phyloP scores from a whole-genome alignment of 2,329 filamentous ascomycete species.

The Colletotrichum agaves region DNA sequence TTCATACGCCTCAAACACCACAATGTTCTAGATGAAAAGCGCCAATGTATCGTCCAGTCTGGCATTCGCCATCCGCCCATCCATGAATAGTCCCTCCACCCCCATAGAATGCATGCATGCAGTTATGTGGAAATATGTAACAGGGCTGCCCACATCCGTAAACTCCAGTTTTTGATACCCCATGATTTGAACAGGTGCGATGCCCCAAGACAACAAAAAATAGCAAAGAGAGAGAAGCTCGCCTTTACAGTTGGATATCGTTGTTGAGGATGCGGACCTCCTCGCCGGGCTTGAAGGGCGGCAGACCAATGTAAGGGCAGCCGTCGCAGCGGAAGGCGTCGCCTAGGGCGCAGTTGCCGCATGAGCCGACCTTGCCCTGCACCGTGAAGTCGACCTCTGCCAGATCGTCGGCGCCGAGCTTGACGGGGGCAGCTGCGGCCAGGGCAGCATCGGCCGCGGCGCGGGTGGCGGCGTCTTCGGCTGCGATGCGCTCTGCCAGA shows the following conservation, averaged over 20 bases:
- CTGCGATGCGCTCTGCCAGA: slow-evolving; percentile 74
- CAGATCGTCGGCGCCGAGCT: slow-evolving; percentile 80
- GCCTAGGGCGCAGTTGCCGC: slow-evolving; percentile 91
- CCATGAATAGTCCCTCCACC: background rate
- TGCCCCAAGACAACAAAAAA: background rate
- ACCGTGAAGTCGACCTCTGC: slow-evolving; percentile 96
- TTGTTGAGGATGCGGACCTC: slow-evolving; percentile 91
- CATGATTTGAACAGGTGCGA: background rate
- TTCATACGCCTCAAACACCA: slow-evolving; percentile 24
- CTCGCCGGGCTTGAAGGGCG: slow-evolving; percentile 96
- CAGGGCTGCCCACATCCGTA: slow-evolving; percentile 5
- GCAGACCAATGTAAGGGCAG: slow-evolving; percentile 87
- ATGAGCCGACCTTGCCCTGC: slow-evolving; percentile 95
- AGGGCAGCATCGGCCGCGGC: slow-evolving; percentile 74
- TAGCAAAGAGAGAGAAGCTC: background rate
- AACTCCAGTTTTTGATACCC: background rate
- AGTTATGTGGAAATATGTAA: slow-evolving; percentile 10
- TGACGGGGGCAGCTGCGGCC: slow-evolving; percentile 66
- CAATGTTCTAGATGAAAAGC: slow-evolving; percentile 3
- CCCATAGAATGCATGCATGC: slow-evolving; percentile 12
- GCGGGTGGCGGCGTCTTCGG: slow-evolving; percentile 69
- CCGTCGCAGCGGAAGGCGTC: slow-evolving; percentile 85
- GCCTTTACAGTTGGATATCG: slow-evolving; percentile 77
- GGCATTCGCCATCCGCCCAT: background rate
- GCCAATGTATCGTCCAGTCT: background rate